Evolutionary conservation across 2,329 filamentous ascomycete genomes (phyloP), one percentile per base, ranked within the genome.

Genomic region (Trichophyton rubrum): DNA sequence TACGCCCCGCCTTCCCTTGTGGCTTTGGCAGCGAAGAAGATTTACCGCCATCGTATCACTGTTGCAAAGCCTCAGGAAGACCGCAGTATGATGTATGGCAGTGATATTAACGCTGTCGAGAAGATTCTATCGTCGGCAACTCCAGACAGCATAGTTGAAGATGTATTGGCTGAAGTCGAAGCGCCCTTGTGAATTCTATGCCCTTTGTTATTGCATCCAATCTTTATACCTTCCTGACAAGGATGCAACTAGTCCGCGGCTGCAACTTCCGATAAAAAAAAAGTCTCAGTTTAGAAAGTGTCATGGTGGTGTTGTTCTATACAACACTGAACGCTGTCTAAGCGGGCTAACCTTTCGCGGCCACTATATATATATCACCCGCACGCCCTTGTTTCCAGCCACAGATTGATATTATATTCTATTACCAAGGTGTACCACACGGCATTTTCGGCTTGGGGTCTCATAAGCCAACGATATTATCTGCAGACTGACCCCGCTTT

Each of bases 41-140:
- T 95, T 24, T 99, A 95, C 69, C 80, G 87, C 17, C 93, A 99
- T 74, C 85, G 90, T 7, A 84, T 99, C 35, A 74, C 82, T 13
- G 81, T 96, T 60, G 83, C 87, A 0, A 74, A 75, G 1, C 81
- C 89, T 0, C 81, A 84, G 63, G 83, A 85, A 61, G 93, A 97
- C 75, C 81, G 90, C 56, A 96, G 90, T 71, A 81, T 96, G 77
- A 89, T 96, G 71, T 99, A 95, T 85, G 93, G 93, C 0, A 96
- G 92, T 71, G 85, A 87, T 59, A 66, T 87, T 0, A 79, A 81
- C 33, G 87, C 88, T 3, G 83, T 96, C 1, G 79, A 82, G 64
- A 78, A 80, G 15, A 66, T 90, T 56, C 74, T 96, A 1, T 82
- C 86, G 2, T 77, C 77, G 35, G 72, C 83, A 2, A 81, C 77